Evolutionary conservation across 192 early-diverging fungal species (phyloP).

Genomic region (Lobosporangium transversale): DNA sequence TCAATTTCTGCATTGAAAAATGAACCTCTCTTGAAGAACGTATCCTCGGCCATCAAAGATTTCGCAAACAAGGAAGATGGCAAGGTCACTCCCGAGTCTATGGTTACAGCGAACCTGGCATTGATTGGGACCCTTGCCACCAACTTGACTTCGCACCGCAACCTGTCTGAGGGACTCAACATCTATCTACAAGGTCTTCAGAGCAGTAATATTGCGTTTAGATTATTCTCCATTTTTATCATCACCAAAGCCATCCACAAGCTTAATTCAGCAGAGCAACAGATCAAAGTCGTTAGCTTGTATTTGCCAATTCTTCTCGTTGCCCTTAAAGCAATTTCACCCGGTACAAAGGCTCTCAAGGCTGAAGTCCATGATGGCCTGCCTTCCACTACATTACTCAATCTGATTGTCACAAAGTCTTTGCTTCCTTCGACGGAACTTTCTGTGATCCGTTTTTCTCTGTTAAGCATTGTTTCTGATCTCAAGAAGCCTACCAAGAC

Average conservation of each 20-base stretch:
- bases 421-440: conserved; percentile 34
- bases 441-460: conserved; percentile 40
- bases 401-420: conserved; percentile 38
- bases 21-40: conserved; percentile 35
- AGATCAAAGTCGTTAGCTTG: conserved; percentile 17
- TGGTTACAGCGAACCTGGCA: conserved; percentile 25
- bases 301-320: conserved; percentile 37
- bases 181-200: conserved; percentile 54
- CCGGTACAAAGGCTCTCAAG: not conserved
- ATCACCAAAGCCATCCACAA: conserved; percentile 44
- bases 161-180: conserved; percentile 16
- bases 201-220: conserved; percentile 23
- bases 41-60: conserved; percentile 19
- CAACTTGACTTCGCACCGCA: conserved; percentile 25
- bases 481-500: conserved; percentile 38
- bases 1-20: conserved; percentile 27
- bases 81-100: conserved; percentile 2
- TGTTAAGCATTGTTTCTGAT: conserved; percentile 48
- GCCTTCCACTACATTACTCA: conserved; percentile 29
- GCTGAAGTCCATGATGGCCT: conserved; percentile 23
- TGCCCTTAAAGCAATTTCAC: conserved; percentile 15
- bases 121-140: conserved; percentile 55
- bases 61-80: conserved; percentile 32
- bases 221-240: conserved; percentile 53
- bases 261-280: conserved; percentile 16